Conservation (phyloP, 495 filamentous ascomycete genomes). For the Podospora fimiseda region DNA sequence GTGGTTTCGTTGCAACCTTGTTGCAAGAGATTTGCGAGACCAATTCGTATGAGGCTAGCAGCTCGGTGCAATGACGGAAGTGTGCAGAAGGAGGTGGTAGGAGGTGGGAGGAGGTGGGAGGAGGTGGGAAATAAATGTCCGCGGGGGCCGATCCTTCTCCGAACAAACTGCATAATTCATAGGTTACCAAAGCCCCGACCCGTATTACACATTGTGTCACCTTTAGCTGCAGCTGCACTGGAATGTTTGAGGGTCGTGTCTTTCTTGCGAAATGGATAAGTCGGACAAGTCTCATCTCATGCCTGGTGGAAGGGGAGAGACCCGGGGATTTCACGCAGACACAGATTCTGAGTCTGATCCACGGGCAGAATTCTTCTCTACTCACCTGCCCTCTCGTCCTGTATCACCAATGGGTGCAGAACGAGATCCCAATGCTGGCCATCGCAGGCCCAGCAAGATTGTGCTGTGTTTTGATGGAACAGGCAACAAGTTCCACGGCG, state of each 20-base stretch:
- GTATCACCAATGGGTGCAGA: slow-evolving; percentile 11
- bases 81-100: not conserved
- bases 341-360: slow-evolving; percentile 1
- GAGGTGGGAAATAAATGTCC: no score
- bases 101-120: not conserved
- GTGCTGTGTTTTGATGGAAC: slow-evolving; percentile 88
- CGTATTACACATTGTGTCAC: not conserved
- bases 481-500: slow-evolving; percentile 78
- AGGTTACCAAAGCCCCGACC: not conserved
- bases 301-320: slow-evolving; percentile 6
- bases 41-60: no score
- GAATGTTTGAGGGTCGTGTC: not conserved
- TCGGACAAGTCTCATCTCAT: slow-evolving; percentile 25
- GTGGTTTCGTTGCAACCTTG: no score
- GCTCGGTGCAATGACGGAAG: not conserved
- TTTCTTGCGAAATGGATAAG: not conserved
- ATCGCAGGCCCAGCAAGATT: slow-evolving; percentile 39
- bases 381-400: slow-evolving; percentile 19
- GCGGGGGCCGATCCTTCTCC: no score
- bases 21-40: no score
- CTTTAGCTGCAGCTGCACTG: not conserved
- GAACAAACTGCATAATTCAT: not conserved
- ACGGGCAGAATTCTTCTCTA: slow-evolving; percentile 22
- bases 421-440: not conserved
- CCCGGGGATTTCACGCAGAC: slow-evolving; percentile 2